Conservation (phyloP, 495 filamentous ascomycete genomes). For the Penicillium bialowiezense region DNA sequence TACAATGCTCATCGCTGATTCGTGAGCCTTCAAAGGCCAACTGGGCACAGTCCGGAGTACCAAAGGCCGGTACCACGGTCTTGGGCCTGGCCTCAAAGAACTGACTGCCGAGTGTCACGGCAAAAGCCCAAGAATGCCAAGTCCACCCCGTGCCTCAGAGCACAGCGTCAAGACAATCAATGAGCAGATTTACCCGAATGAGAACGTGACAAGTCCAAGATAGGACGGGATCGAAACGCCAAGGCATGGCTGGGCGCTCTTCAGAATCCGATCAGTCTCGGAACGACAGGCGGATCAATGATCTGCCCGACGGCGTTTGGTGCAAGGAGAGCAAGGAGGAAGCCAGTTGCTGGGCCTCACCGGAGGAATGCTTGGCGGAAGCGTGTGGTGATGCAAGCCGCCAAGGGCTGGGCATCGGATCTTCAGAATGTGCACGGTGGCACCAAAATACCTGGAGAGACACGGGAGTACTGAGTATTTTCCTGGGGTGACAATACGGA, state of each 20-base stretch:
- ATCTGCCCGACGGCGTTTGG: slow-evolving; percentile 8
- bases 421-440: slow-evolving; percentile 26
- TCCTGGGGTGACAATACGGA: slow-evolving; percentile 7
- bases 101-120: neutral
- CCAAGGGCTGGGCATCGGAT: slow-evolving; percentile 20
- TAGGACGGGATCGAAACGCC: neutral
- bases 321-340: slow-evolving; percentile 1
- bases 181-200: neutral
- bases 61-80: neutral
- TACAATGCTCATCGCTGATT: neutral
- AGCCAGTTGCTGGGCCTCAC: slow-evolving; percentile 6
- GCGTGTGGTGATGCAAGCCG: slow-evolving; percentile 13
- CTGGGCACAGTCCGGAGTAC: neutral
- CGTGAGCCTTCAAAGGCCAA: neutral
- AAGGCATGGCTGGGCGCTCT: neutral
- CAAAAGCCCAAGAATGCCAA: slow-evolving; percentile 1
- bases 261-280: neutral
- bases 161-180: neutral
- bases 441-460: slow-evolving; percentile 7
- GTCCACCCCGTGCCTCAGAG: slow-evolving; percentile 1
- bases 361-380: slow-evolving; percentile 20
- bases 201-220: neutral
- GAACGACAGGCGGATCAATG: slow-evolving; percentile 9
- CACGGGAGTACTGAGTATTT: neutral
- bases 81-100: neutral